Evolutionary conservation across 345 rosid species (phyloP).

Genomic region (Eutrema heterophyllum): DNA sequence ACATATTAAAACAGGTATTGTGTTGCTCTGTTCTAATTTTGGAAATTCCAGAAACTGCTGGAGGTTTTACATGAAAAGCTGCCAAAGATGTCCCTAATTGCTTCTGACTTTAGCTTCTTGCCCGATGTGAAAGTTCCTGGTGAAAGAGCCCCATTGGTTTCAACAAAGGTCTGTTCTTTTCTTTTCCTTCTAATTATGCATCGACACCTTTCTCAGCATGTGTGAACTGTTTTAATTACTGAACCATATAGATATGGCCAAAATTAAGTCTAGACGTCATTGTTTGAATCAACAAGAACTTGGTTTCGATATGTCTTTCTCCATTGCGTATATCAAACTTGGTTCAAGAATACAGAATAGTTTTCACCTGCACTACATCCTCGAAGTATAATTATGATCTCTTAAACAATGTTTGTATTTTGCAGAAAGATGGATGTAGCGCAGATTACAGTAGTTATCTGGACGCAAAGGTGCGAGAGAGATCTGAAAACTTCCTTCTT

Average conservation of each 20-base stretch:
- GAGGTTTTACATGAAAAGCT: conserved; percentile 76
- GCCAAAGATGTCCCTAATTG: conserved; percentile 95
- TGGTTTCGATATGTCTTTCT: background rate
- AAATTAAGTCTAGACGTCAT: background rate
- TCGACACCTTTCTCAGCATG: background rate
- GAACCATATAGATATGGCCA: background rate
- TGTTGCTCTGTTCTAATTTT: conserved; percentile 16
- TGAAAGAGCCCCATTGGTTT: conserved; percentile 94
- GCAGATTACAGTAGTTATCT: conserved; percentile 75
- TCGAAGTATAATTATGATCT: background rate
- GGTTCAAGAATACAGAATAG: background rate
- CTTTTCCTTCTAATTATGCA: background rate
- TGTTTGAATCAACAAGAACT: conserved; percentile 3
- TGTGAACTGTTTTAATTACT: conserved; percentile 8
- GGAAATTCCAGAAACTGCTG: conserved; percentile 61
- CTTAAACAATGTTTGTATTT: conserved; percentile 18
- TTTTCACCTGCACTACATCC: background rate
- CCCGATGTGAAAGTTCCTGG: conserved; percentile 92
- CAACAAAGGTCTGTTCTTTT: conserved; percentile 63
- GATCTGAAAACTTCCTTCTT: background rate
- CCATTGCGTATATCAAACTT: background rate
- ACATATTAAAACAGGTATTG: background rate
- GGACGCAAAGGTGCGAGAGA: conserved; percentile 73
- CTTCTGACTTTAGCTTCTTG: conserved; percentile 91
- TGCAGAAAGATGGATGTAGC: conserved; percentile 89